phyloP scores from a whole-genome alignment of 192 early-diverging fungal species.

The Coemansia erecta region DNA sequence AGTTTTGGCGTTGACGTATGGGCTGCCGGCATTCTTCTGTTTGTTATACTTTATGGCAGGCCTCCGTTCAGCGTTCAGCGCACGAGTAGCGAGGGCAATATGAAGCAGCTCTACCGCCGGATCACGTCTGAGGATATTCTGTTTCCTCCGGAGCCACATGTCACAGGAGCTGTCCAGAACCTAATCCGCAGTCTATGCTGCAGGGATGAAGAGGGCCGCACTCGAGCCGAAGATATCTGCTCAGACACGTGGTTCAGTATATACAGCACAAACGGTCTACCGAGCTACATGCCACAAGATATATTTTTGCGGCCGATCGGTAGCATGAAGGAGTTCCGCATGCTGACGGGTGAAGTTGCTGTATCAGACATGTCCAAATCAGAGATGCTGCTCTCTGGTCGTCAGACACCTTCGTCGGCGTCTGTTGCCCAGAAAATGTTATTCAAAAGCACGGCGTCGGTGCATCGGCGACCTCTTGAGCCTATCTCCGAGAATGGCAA shows the following conservation, averaged over 20 bases:
- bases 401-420: neutral
- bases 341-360: slow-evolving; percentile 1
- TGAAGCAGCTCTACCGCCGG: slow-evolving; percentile 42
- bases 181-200: slow-evolving; percentile 71
- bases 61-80: slow-evolving; percentile 72
- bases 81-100: slow-evolving; percentile 10
- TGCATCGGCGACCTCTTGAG: slow-evolving; percentile 3
- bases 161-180: slow-evolving; percentile 62
- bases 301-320: slow-evolving; percentile 46
- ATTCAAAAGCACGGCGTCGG: neutral
- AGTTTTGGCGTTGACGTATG: slow-evolving; percentile 94
- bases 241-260: slow-evolving; percentile 33
- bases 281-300: slow-evolving; percentile 32
- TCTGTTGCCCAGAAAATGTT: no score
- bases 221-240: slow-evolving; percentile 34
- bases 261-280: slow-evolving; percentile 14
- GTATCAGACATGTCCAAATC: neutral
- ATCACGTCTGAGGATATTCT: slow-evolving; percentile 44
- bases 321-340: slow-evolving; percentile 33
- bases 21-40: slow-evolving; percentile 89
- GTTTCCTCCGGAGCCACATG: slow-evolving; percentile 65
- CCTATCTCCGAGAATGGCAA: neutral
- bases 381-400: neutral
- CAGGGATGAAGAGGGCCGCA: slow-evolving; percentile 58
- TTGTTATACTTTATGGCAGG: slow-evolving; percentile 81